A percentile compares a stretch with the other conserved stretches of the same genome.
phyloP scores from a whole-genome alignment of 257 asterid genomes.

The Scutellaria barbata region DNA sequence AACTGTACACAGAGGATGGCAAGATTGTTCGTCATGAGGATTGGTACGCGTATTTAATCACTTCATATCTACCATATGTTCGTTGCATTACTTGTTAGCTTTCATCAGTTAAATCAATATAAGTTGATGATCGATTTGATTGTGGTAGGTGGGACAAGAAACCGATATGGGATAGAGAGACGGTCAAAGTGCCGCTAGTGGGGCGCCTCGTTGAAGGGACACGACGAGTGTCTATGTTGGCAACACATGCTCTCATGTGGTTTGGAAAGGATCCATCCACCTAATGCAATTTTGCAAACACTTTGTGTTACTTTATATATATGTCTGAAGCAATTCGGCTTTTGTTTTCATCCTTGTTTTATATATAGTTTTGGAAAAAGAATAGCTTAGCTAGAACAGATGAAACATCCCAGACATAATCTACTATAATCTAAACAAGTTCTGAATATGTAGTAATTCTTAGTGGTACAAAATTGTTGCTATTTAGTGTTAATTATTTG shows the following conservation, averaged over 20 bases:
- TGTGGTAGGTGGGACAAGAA: conserved; percentile 85
- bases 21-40: conserved; percentile 84
- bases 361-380: background rate
- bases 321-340: background rate
- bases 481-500: background rate
- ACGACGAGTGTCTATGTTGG: conserved; percentile 68
- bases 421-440: too few species aligned
- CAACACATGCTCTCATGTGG: conserved; percentile 81
- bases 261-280: conserved; percentile 71
- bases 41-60: conserved; percentile 49
- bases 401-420: background rate
- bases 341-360: background rate
- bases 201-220: conserved; percentile 60
- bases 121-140: background rate
- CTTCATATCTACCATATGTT: too few species aligned
- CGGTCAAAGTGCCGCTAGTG: conserved; percentile 58
- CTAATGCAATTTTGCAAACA: background rate
- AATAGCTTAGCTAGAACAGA: background rate
- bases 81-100: too few species aligned
- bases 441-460: background rate
- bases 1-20: conserved; percentile 73
- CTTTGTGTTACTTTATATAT: background rate
- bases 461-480: background rate
- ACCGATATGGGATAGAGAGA: conserved; percentile 67
- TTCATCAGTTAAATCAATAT: background rate